phyloP scores from a whole-genome alignment of 495 filamentous ascomycete genomes.

The Letharia lupina region DNA sequence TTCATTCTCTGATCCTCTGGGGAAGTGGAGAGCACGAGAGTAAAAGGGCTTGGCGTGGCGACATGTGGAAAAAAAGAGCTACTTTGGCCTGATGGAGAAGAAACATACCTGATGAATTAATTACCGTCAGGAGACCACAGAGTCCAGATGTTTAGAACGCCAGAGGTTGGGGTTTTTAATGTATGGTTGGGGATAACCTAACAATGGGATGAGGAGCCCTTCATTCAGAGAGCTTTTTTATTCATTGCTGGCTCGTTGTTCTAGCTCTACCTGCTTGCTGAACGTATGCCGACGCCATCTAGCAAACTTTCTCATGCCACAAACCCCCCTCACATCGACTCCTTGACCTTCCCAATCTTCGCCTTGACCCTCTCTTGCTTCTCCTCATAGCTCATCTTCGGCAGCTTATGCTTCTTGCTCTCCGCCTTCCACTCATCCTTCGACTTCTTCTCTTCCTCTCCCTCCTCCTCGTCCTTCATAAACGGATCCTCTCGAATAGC shows the following conservation, averaged over 20 bases:
- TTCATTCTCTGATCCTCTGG: neutral
- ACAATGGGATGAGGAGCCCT: neutral
- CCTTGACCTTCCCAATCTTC: constrained; percentile 72
- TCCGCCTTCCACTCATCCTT: constrained; percentile 97
- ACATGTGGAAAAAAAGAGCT: neutral
- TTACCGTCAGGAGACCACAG: neutral
- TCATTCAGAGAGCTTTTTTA: neutral
- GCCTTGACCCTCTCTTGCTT: constrained; percentile 70
- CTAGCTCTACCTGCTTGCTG: neutral
- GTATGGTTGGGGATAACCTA: neutral
- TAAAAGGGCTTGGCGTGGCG: neutral
- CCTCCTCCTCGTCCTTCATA: constrained; percentile 62
- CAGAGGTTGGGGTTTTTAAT: neutral
- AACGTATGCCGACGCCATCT: constrained; percentile 10
- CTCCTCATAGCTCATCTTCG: constrained; percentile 73
- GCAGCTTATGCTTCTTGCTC: constrained; percentile 74
- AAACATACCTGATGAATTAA: too few species aligned
- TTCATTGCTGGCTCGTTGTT: neutral
- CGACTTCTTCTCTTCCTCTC: constrained; percentile 54
- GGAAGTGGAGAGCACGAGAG: neutral
- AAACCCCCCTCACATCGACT: constrained; percentile 18
- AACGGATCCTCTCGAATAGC: constrained; percentile 96
- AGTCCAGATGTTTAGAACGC: neutral
- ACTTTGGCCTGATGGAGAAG: neutral
- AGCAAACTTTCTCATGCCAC: neutral